phyloP scores from a whole-genome alignment of 768 basidiomycete genomes.

The Sporobolomyces pararoseus region DNA sequence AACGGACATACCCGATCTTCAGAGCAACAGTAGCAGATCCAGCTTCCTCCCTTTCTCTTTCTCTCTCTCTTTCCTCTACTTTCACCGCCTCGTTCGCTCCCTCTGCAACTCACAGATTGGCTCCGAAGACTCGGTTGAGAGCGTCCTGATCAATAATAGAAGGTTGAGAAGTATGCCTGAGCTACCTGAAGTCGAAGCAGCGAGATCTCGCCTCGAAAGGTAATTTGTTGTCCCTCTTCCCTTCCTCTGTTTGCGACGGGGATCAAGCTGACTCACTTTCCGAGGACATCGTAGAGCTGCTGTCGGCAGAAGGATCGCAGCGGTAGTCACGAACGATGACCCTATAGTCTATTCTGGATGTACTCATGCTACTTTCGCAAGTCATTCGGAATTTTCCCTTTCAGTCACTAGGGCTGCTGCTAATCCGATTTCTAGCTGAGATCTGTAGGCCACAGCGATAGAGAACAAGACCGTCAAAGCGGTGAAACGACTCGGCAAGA shows the following conservation, averaged over 20 bases:
- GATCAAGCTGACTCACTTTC: background rate
- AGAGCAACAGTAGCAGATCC: no score
- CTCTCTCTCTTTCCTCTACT: background rate
- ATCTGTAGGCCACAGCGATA: slow-evolving; percentile 8
- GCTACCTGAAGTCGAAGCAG: slow-evolving; percentile 35
- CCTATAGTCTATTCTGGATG: slow-evolving; percentile 40
- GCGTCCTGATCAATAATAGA: no score
- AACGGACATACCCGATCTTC: no score
- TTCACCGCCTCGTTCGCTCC: slow-evolving; percentile 5
- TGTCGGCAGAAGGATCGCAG: slow-evolving; percentile 29
- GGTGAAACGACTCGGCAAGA: slow-evolving; percentile 40
- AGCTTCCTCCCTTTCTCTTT: no score
- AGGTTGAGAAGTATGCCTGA: slow-evolving; percentile 19
- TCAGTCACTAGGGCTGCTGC: no score
- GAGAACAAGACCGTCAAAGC: slow-evolving; percentile 35
- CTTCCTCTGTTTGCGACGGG: background rate
- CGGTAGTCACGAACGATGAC: slow-evolving; percentile 32
- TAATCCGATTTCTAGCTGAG: no score
- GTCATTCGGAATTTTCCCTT: background rate
- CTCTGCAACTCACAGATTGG: background rate
- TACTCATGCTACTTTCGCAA: slow-evolving; percentile 26
- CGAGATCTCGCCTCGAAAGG: slow-evolving; percentile 11
- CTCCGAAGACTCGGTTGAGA: background rate
- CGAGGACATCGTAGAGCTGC: slow-evolving; percentile 12
- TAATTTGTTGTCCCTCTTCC: background rate